phyloP scores from a whole-genome alignment of 2,329 filamentous ascomycete species.

The Fusarium devonianum region DNA sequence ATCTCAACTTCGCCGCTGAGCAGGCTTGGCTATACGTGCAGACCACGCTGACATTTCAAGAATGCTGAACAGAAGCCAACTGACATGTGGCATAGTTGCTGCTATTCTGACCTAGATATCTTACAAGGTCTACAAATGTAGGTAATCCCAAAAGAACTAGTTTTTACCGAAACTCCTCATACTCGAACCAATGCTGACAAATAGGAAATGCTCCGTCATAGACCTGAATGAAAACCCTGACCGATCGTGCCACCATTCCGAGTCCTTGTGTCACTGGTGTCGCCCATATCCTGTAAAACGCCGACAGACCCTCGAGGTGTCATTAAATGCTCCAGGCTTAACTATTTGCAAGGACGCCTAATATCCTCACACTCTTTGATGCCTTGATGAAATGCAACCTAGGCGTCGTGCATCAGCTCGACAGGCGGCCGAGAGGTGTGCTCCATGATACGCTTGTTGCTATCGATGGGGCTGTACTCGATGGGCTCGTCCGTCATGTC shows the following conservation, averaged over 20 bases:
- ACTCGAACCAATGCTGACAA: constrained; percentile 23
- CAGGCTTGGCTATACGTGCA: constrained; percentile 22
- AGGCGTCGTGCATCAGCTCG: constrained; percentile 65
- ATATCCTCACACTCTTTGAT: background rate
- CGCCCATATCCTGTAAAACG: constrained; percentile 25
- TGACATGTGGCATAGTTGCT: constrained; percentile 8
- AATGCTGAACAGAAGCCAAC: constrained; percentile 14
- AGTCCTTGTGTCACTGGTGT: constrained; percentile 11
- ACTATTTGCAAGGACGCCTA: constrained; percentile 1
- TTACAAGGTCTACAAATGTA: constrained; percentile 7
- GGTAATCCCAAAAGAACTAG: constrained; percentile 11
- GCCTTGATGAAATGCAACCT: constrained; percentile 8
- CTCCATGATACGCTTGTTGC: constrained; percentile 58
- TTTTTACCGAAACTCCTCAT: constrained; percentile 37
- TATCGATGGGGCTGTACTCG: constrained; percentile 52
- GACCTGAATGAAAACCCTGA: constrained; percentile 13
- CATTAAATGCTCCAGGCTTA: background rate
- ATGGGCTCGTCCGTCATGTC: constrained; percentile 68
- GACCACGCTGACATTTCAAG: constrained; percentile 2
- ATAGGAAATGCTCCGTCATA: constrained; percentile 28
- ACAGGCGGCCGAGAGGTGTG: constrained; percentile 70
- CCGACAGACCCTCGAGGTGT: constrained; percentile 21
- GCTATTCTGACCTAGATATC: constrained; percentile 8
- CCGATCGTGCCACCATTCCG: constrained; percentile 13
- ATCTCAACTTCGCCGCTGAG: constrained; percentile 9